Evolutionary conservation across 2,329 filamentous ascomycete species (phyloP).

Genomic region (Diplodia intermedia): DNA sequence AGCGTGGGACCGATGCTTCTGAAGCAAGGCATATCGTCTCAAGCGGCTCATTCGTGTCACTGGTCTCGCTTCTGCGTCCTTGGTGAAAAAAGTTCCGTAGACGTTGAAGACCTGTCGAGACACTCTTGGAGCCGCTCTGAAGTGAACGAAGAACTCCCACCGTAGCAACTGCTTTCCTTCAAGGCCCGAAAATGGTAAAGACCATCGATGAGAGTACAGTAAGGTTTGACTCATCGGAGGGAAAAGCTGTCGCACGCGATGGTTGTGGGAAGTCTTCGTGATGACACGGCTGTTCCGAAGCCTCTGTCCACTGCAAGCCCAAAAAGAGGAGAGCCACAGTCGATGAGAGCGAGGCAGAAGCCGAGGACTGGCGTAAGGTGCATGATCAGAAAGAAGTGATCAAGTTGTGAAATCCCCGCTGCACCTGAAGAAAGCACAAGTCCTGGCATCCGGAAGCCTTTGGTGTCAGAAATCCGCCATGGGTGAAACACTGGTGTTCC

Average conservation of each 20-base stretch:
- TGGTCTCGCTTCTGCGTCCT: background rate
- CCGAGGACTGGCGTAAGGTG: no score
- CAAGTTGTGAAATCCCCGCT: no score
- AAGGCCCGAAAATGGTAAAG: background rate
- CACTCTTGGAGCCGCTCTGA: background rate
- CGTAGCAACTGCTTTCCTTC: background rate
- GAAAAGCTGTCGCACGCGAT: background rate
- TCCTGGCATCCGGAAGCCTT: no score
- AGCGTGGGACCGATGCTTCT: background rate
- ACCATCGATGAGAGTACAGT: background rate
- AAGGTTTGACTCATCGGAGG: background rate
- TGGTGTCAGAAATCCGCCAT: background rate
- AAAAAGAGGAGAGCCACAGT: no score
- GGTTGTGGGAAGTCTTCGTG: no score
- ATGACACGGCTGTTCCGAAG: no score
- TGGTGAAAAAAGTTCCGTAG: background rate
- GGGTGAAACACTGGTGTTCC: background rate
- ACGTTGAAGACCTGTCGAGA: background rate
- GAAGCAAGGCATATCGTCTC: slow-evolving; percentile 1
- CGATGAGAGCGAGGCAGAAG: no score
- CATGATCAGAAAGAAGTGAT: no score
- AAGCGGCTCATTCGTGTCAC: background rate
- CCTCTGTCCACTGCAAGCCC: no score
- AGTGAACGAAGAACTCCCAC: background rate
- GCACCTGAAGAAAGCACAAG: no score